Evolutionary conservation across 805 yeast genomes (phyloP), one percentile per base, ranked within the genome.

Genomic region (Ogataea nitratoaversa): DNA sequence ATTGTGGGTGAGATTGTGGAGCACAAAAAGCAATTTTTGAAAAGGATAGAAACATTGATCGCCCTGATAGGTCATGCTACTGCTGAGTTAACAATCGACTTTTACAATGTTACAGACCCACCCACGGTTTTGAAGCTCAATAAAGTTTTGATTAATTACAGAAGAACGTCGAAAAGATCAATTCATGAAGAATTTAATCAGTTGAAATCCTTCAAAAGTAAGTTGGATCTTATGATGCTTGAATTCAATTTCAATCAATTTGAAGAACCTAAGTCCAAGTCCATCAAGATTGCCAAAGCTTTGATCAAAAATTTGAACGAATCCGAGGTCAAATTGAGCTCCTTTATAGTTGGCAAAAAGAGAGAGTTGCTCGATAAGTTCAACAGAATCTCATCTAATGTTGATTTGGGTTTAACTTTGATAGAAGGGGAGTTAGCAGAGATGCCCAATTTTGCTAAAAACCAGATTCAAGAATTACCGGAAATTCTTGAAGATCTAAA

Each of bases 381-480:
- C 4, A 27, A 44, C 9, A 49, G 49, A 8, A 46, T 64, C 23
- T 44, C 57, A 20, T 52, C 50, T 11, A 42, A 45, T 22, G 37
- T 48, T 19, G 48, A 41, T 8, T 31, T 43, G 22, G 52, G 50
- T 34, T 28, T 50, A 32, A 36, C 38, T 30, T 19, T 58, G 38
- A 25, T 48, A 34, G 47, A 54, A 35, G 29, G 39, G 31, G 47
- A 51, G 53, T 27, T 50, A 9, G 18, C 30, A 30, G 46, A 35
- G 22, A 38, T 41, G 19, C 40, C 43, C 8, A 70, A 69, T 18
- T 60, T 57, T 25, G 56, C 68, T 17, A 67, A 67, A 32, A 56
- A 49, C 8, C 76, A 71, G 43, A 52, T 66, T 12, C 56, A 51
- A 24, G 58, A 51, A 12, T 56, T 71, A 11, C 59, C 66, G 2